Percentiles rank a stretch among this genome's conserved stretches.
These are phyloP conservation scores for Sugiyamaella pinicola DNA, from an alignment of 1,139 yeast species.

Conservation along the genomic window DNA sequence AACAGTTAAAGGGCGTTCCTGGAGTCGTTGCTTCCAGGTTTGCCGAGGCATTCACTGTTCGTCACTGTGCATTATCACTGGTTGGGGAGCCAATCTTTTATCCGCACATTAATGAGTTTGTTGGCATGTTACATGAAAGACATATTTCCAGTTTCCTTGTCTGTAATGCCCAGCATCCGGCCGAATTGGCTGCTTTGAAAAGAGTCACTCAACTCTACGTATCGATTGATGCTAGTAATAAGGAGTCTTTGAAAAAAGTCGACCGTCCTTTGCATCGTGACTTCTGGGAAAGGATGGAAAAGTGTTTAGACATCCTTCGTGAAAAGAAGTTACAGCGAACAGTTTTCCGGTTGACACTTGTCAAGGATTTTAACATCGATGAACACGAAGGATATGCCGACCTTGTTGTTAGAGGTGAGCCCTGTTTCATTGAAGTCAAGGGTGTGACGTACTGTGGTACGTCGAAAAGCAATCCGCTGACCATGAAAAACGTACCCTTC, in stretches of 20 bases:
- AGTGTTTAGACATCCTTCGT: conserved; percentile 77
- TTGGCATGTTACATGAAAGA: conserved; percentile 73
- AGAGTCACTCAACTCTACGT: conserved; percentile 91
- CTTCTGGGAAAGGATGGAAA: conserved; percentile 86
- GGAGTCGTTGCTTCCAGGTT: conserved; percentile 89
- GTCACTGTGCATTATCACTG: conserved; percentile 87
- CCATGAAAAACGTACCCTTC: conserved; percentile 95
- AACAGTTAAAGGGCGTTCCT: conserved; percentile 94
- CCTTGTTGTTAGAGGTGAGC: conserved; percentile 76
- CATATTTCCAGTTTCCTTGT: conserved; percentile 85
- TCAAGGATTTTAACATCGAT: conserved; percentile 86
- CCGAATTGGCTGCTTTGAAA: conserved; percentile 63
- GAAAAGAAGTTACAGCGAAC: conserved; percentile 85
- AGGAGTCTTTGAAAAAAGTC: conserved; percentile 73
- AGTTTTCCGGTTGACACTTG: conserved; percentile 86
- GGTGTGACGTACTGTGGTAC: conserved; percentile 96
- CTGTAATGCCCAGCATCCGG: conserved; percentile 96
- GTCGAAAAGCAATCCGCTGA: conserved; percentile 77
- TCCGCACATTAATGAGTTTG: conserved; percentile 85
- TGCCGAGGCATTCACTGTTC: conserved; percentile 84
- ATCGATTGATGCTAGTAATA: conserved; percentile 89
- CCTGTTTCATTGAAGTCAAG: conserved; percentile 88
- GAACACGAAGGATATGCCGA: conserved; percentile 88
- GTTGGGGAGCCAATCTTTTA: conserved; percentile 96
- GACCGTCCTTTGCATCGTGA: conserved; percentile 89